Evolutionary conservation across 176 grass and related monocot genomes (phyloP).

Genomic region (Carex littledalei): DNA sequence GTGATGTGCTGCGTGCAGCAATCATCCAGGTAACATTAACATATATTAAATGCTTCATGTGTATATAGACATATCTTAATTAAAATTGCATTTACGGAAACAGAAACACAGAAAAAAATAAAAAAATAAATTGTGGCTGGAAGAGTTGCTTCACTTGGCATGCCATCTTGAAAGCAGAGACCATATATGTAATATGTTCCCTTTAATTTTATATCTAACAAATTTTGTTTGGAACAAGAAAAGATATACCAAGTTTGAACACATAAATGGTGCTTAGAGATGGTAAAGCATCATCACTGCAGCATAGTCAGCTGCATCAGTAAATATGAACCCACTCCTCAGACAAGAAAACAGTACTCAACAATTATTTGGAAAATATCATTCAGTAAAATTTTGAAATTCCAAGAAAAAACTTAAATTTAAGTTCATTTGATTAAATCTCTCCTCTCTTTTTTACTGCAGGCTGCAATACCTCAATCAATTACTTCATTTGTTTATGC

Average conservation of each 20-base stretch:
- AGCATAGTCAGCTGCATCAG: too few species aligned
- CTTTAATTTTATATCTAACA: background rate
- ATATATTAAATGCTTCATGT: too few species aligned
- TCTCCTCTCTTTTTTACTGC: background rate
- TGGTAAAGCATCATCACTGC: background rate
- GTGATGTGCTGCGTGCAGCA: constrained; percentile 24
- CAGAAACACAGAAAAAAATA: too few species aligned
- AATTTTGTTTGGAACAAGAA: background rate
- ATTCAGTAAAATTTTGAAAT: too few species aligned
- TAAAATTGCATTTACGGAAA: background rate
- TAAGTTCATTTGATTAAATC: background rate
- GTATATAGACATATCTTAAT: background rate
- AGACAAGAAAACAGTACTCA: too few species aligned
- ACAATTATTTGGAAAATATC: too few species aligned
- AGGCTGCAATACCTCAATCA: constrained; percentile 43
- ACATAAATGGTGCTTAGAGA: background rate
- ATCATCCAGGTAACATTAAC: constrained; percentile 28
- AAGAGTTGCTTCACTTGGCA: background rate
- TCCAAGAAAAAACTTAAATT: background rate
- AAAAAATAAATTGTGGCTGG: background rate
- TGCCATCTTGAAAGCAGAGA: background rate
- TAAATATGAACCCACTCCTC: too few species aligned
- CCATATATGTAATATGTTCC: background rate
- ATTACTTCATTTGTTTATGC: constrained; percentile 39
- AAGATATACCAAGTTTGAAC: background rate